phyloP scores from a whole-genome alignment of 345 rosid species.

The Hevea brasiliensis region DNA sequence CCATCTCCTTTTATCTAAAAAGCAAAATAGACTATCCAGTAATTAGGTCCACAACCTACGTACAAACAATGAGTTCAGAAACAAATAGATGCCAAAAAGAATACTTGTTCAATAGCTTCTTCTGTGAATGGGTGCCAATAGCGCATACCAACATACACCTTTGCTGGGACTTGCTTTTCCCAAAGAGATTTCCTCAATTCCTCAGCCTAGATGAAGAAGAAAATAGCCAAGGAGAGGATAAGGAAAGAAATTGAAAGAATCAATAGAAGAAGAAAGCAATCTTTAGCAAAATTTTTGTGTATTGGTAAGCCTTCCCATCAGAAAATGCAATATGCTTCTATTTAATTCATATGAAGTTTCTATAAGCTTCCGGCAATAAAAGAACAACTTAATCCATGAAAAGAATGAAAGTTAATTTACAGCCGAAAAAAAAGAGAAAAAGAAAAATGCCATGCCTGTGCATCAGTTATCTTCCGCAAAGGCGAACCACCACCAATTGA shows the following conservation, averaged over 20 bases:
- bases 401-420: not conserved
- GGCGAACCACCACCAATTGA: constrained; percentile 99
- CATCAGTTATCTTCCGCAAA: constrained; percentile 84
- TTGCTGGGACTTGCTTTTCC: constrained; percentile 81
- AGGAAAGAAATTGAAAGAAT: not conserved
- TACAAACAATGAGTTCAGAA: not conserved
- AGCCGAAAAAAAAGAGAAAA: constrained; percentile 2
- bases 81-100: not conserved
- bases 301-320: constrained; percentile 4
- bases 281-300: not conserved
- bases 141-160: constrained; percentile 97
- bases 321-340: constrained; percentile 1
- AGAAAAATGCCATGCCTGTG: constrained; percentile 51
- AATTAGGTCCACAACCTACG: not conserved
- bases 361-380: not conserved
- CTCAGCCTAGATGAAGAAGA: constrained; percentile 63
- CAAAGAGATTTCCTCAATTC: constrained; percentile 80
- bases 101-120: constrained; percentile 96
- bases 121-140: constrained; percentile 99
- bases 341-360: not conserved
- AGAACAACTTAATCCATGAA: not conserved
- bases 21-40: not conserved
- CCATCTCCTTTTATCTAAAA: constrained; percentile 84
- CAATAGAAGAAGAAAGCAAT: constrained; percentile 7
- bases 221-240: constrained; percentile 8